Conservation (phyloP, 1,139 yeast species). For the Spathaspora jeffriesii region DNA sequence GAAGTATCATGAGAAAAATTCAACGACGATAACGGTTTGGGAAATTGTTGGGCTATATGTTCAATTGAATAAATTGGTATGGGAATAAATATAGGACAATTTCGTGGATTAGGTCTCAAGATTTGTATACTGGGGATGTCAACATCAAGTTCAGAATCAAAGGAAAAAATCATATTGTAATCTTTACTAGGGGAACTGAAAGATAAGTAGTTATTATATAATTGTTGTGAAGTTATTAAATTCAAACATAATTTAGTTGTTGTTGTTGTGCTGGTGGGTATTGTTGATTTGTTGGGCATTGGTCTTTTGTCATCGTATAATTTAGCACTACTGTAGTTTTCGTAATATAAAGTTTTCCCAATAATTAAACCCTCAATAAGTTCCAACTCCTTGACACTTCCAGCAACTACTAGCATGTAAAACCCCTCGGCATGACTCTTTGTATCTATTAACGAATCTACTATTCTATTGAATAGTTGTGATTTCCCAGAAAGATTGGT, state of each 20-base stretch:
- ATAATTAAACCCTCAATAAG: constrained; percentile 65
- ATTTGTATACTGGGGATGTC: constrained; percentile 41
- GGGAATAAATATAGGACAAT: constrained; percentile 40
- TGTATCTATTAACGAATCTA: constrained; percentile 32
- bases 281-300: constrained; percentile 6
- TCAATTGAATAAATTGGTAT: constrained; percentile 38
- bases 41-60: constrained; percentile 28
- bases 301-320: constrained; percentile 43
- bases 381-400: constrained; percentile 67
- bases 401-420: constrained; percentile 56
- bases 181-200: constrained; percentile 18
- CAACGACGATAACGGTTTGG: constrained; percentile 22
- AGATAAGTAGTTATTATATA: constrained; percentile 37
- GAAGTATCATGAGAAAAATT: constrained; percentile 16
- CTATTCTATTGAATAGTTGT: constrained; percentile 49
- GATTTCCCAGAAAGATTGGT: constrained; percentile 61
- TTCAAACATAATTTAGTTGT: constrained; percentile 19
- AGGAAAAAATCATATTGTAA: constrained; percentile 55
- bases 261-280: too few species aligned
- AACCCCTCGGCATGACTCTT: constrained; percentile 13
- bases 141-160: constrained; percentile 54
- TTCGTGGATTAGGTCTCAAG: constrained; percentile 20
- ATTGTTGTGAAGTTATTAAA: constrained; percentile 41
- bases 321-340: constrained; percentile 61
- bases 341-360: constrained; percentile 59